These are phyloP conservation scores for Knufia fluminis DNA, from an alignment of 2,329 filamentous ascomycete genomes.

Conservation along the genomic window DNA sequence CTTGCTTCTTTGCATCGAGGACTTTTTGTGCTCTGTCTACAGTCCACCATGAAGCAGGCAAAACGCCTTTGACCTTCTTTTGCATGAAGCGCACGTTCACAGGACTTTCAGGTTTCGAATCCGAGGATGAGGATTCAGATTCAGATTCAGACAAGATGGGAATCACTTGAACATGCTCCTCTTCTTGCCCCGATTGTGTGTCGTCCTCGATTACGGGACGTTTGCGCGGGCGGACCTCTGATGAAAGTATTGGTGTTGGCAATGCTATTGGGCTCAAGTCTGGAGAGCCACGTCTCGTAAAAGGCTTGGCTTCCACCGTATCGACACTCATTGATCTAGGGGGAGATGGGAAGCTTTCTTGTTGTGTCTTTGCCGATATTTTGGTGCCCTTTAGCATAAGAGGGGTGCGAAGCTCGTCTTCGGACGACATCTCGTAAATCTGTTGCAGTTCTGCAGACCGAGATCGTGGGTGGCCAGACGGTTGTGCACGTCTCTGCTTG, in stretches of 20 bases:
- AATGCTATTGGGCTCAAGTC: neutral
- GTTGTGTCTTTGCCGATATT: neutral
- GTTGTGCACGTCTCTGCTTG: neutral
- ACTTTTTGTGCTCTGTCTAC: slow-evolving; percentile 17
- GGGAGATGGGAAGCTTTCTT: slow-evolving; percentile 6
- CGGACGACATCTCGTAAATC: neutral
- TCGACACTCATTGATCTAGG: slow-evolving; percentile 3
- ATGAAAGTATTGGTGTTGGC: slow-evolving; percentile 6
- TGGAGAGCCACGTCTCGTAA: neutral
- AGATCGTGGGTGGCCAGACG: neutral
- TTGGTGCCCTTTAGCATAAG: no score
- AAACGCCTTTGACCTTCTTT: slow-evolving; percentile 38
- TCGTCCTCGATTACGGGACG: slow-evolving; percentile 7
- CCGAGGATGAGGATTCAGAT: neutral
- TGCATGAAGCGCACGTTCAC: slow-evolving; percentile 25
- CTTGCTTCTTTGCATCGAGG: slow-evolving; percentile 7
- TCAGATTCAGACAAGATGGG: neutral
- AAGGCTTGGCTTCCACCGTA: neutral
- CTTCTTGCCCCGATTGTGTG: slow-evolving; percentile 5
- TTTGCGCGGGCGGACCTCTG: slow-evolving; percentile 1
- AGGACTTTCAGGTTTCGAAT: neutral
- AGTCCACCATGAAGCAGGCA: slow-evolving; percentile 37
- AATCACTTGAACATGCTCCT: neutral
- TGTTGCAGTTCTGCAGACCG: neutral
- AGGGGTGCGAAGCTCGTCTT: neutral